Conservation (phyloP, 768 basidiomycete species). For the Lactifluus pinguis region DNA sequence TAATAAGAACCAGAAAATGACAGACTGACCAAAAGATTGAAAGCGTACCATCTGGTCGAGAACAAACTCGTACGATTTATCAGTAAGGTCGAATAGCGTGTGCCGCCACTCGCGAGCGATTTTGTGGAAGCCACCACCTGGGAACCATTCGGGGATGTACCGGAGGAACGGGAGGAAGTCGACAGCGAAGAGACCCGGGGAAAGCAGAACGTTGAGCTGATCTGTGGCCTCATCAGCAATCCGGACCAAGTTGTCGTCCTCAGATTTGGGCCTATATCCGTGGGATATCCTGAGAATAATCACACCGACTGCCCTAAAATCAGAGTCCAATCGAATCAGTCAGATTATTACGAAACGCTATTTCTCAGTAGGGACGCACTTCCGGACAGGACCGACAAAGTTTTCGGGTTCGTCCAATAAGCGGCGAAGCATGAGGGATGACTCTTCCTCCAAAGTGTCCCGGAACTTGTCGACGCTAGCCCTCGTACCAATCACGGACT, state of each 20-base stretch:
- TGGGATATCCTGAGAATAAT: conserved; percentile 19
- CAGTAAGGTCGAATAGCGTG: conserved; percentile 14
- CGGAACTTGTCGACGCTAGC: conserved; percentile 16
- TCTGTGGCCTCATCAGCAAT: conserved; percentile 21
- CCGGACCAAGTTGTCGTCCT: conserved; percentile 19
- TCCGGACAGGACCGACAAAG: conserved; percentile 18
- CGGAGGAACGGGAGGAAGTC: conserved; percentile 22
- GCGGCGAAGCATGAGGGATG: conserved; percentile 11
- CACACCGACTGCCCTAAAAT: conserved; percentile 14
- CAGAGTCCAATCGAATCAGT: background rate
- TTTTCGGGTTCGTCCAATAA: conserved; percentile 16
- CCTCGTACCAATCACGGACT: conserved; percentile 17
- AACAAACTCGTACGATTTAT: conserved; percentile 16
- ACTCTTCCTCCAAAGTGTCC: conserved; percentile 17
- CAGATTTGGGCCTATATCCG: conserved; percentile 17
- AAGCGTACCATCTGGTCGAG: conserved; percentile 15
- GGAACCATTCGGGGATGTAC: conserved; percentile 22
- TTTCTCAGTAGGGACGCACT: conserved; percentile 4
- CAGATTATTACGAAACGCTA: background rate
- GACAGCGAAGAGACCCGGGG: conserved; percentile 17
- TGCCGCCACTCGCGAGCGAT: conserved; percentile 19
- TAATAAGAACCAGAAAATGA: background rate
- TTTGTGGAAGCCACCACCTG: conserved; percentile 21
- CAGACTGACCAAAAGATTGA: background rate
- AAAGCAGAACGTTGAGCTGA: conserved; percentile 12